These are phyloP conservation scores for Casuarina cunninghamiana DNA, from an alignment of 306 rosid genomes.

Conservation along the genomic window DNA sequence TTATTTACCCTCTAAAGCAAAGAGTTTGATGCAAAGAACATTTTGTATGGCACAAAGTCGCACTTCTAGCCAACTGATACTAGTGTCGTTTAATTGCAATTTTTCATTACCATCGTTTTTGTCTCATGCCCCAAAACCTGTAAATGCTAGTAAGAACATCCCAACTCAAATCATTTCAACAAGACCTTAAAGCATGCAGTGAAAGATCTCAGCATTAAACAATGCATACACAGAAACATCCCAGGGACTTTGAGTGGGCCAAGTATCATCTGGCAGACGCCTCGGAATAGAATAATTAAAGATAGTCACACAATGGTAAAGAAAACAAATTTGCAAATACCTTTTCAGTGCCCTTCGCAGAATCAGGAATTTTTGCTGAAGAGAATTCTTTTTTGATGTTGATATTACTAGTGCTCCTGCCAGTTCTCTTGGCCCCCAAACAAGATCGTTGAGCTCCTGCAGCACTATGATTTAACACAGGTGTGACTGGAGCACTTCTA, in stretches of 20 bases:
- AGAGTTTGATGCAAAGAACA: not conserved
- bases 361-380: constrained; percentile 26
- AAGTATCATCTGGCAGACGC: not conserved
- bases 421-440: constrained; percentile 30
- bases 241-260: not conserved
- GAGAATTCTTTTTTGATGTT: constrained; percentile 45
- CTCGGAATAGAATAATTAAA: constrained; percentile 12
- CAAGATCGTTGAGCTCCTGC: constrained; percentile 26
- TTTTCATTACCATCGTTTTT: not conserved
- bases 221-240: not conserved
- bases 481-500: constrained; percentile 38
- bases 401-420: constrained; percentile 33
- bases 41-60: not conserved
- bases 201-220: not conserved
- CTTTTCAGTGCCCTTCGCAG: constrained; percentile 37
- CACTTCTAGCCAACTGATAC: not conserved
- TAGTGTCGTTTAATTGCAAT: not conserved
- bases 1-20: not conserved
- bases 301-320: constrained; percentile 11
- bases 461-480: constrained; percentile 53
- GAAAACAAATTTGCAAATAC: constrained; percentile 27
- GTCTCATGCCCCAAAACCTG: not conserved
- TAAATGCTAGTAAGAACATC: not conserved
- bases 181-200: not conserved
- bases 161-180: not conserved